These are phyloP conservation scores for Chlorencoelia australis DNA, from an alignment of 2,329 filamentous ascomycete genomes.

Conservation along the genomic window DNA sequence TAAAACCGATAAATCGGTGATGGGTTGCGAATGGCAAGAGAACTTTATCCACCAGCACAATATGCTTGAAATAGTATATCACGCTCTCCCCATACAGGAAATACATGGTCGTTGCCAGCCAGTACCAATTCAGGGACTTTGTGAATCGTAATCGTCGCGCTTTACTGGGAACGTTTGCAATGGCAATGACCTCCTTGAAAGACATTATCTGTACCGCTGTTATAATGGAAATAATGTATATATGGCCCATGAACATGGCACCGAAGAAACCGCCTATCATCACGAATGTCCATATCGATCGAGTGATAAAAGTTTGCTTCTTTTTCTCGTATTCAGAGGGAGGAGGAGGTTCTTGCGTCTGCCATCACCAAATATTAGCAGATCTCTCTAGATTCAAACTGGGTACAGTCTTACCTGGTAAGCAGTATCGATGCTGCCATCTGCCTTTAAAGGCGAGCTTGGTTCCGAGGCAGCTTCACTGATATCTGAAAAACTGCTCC, in stretches of 20 bases:
- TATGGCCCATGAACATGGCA: constrained; percentile 88
- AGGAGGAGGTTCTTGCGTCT: constrained; percentile 18
- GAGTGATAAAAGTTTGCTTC: constrained; percentile 93
- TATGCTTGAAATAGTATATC: constrained; percentile 99
- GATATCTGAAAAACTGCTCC: constrained; percentile 61
- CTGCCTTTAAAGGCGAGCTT: constrained; percentile 18
- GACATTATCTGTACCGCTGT: constrained; percentile 92
- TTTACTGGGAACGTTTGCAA: constrained; percentile 86
- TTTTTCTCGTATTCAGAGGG: constrained; percentile 90
- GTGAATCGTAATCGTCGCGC: constrained; percentile 87
- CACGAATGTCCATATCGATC: constrained; percentile 94
- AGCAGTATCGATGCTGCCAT: constrained; percentile 28
- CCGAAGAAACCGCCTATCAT: constrained; percentile 94
- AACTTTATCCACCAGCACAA: constrained; percentile 88
- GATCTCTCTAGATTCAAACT: background rate
- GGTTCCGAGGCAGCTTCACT: constrained; percentile 46
- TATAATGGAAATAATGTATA: constrained; percentile 91
- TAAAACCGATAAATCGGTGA: constrained; percentile 97
- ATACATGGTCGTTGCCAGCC: constrained; percentile 98
- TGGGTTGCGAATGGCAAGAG: constrained; percentile 90
- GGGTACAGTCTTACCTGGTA: background rate
- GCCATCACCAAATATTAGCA: constrained; percentile 14
- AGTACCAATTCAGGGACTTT: constrained; percentile 98
- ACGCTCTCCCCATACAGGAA: constrained; percentile 98
- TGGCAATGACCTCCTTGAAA: constrained; percentile 98